These are phyloP conservation scores for Pythium rhizo-oryzae DNA, from an alignment of 352 stramenopile species.

Conservation along the genomic window DNA sequence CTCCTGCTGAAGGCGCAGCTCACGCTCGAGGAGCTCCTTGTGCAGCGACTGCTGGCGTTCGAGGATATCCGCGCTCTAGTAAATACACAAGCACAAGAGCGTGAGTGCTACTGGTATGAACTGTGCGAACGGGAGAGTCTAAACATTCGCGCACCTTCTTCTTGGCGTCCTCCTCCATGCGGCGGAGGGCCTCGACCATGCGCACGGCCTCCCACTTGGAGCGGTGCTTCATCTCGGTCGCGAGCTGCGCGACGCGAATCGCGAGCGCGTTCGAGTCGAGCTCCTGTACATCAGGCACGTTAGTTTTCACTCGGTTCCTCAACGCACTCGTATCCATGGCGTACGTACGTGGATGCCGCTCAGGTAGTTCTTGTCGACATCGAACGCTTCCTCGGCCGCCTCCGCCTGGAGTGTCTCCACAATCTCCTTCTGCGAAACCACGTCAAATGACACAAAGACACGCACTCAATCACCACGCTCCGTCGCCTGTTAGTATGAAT, in stretches of 20 bases:
- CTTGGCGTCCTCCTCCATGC: slow-evolving; percentile 80
- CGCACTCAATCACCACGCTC: no score
- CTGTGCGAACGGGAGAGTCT: no score
- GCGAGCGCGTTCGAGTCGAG: slow-evolving; percentile 70
- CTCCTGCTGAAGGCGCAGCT: slow-evolving; percentile 76
- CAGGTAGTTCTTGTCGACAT: slow-evolving; percentile 81
- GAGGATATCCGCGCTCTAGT: slow-evolving; percentile 56
- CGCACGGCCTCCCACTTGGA: slow-evolving; percentile 85
- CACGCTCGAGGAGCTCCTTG: slow-evolving; percentile 76
- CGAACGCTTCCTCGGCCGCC: slow-evolving; percentile 49
- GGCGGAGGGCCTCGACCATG: slow-evolving; percentile 68
- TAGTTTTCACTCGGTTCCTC: not conserved
- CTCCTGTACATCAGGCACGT: slow-evolving; percentile 38
- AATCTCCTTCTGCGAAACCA: slow-evolving; percentile 51
- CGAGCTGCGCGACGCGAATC: slow-evolving; percentile 76
- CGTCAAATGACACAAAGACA: slow-evolving; percentile 10
- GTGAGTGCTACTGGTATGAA: not conserved
- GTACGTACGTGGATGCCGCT: slow-evolving; percentile 59
- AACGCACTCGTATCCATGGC: not conserved
- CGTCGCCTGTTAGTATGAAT: not conserved
- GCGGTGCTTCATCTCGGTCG: slow-evolving; percentile 88
- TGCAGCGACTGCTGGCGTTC: slow-evolving; percentile 66
- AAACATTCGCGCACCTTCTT: slow-evolving; percentile 44
- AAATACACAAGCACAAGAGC: not conserved
- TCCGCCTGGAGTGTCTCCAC: slow-evolving; percentile 65